Conservation (phyloP, 306 rosid genomes). For the Neltuma alba region DNA sequence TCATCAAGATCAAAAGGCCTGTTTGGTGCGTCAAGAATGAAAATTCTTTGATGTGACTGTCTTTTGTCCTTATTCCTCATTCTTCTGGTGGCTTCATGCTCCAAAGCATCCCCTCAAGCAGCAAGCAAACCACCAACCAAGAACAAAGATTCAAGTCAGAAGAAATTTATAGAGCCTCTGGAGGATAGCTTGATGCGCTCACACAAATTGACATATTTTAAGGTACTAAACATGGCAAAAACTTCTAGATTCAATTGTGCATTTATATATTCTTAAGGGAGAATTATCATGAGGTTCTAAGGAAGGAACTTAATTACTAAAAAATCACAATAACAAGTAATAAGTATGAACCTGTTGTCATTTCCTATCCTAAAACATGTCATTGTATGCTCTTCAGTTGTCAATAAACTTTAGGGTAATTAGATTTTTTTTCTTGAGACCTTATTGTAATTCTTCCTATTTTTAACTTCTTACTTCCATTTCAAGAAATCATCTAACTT, state of each 20-base stretch:
- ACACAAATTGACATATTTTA: not conserved
- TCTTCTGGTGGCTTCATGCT: conserved; percentile 98
- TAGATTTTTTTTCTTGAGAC: no score
- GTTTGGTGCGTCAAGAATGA: conserved; percentile 95
- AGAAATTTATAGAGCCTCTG: conserved; percentile 14
- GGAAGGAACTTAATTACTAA: no score
- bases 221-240: not conserved
- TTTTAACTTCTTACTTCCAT: not conserved
- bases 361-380: no score
- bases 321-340: no score
- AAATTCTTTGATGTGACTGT: conserved; percentile 88
- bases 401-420: no score
- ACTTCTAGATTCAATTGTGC: not conserved
- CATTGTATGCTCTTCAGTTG: no score
- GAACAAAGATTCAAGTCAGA: conserved; percentile 32
- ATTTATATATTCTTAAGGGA: no score
- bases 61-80: conserved; percentile 98
- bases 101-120: conserved; percentile 97
- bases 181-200: conserved; percentile 5
- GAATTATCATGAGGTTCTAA: no score
- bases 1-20: conserved; percentile 98
- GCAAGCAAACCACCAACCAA: conserved; percentile 99
- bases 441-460: no score
- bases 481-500: conserved; percentile 1
- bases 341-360: no score